These are phyloP conservation scores for Botrytis aclada DNA, from an alignment of 2,329 filamentous ascomycete species.

Conservation along the genomic window DNA sequence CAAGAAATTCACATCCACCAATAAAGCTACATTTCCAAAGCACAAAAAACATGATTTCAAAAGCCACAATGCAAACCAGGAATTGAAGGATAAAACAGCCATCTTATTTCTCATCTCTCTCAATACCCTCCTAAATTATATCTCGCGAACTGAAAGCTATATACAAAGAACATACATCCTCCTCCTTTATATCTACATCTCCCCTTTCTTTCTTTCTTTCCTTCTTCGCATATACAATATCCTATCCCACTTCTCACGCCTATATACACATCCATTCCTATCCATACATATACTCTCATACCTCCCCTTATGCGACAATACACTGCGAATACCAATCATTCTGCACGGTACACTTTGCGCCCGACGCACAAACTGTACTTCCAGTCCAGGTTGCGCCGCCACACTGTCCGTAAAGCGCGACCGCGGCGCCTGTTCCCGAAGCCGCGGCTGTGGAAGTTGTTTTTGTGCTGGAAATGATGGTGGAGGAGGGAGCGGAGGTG, in stretches of 20 bases:
- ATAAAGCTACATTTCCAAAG: neutral
- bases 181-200: neutral
- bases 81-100: neutral
- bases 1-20: neutral
- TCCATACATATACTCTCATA: no score
- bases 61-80: neutral
- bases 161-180: slow-evolving; percentile 2
- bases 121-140: neutral
- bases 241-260: neutral
- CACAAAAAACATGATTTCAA: neutral
- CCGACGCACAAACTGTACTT: neutral
- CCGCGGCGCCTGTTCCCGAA: neutral
- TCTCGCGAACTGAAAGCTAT: neutral
- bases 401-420: slow-evolving; percentile 17
- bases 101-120: neutral
- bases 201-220: neutral
- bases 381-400: neutral
- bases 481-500: neutral
- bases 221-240: neutral
- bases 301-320: neutral
- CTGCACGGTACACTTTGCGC: neutral
- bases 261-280: neutral
- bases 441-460: neutral
- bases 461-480: neutral
- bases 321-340: slow-evolving; percentile 19